Percentiles rank a stretch among this genome's conserved stretches.
These are phyloP conservation scores for Parascedosporium putredinis DNA, from an alignment of 2,329 filamentous ascomycete genomes.

Conservation along the genomic window DNA sequence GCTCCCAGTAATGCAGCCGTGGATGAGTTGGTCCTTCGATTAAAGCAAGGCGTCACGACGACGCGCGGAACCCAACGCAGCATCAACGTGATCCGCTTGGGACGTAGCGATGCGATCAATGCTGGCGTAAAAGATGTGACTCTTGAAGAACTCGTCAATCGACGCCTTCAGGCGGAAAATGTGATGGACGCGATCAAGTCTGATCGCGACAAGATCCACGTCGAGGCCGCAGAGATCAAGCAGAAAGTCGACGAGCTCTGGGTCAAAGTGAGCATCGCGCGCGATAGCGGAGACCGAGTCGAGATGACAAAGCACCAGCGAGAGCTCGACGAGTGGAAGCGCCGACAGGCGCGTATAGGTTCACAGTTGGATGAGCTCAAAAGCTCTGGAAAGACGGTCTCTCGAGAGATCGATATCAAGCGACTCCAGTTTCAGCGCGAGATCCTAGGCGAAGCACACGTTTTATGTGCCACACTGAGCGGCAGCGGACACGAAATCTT, in stretches of 20 bases:
- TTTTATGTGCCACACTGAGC: conserved; percentile 90
- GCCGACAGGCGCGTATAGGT: conserved; percentile 62
- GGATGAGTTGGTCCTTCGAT: conserved; percentile 85
- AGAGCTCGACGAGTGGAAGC: conserved; percentile 68
- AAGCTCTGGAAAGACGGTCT: conserved; percentile 71
- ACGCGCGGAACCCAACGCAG: conserved; percentile 60
- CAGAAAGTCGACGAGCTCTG: conserved; percentile 61
- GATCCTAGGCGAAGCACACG: conserved; percentile 80
- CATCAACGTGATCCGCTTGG: conserved; percentile 80
- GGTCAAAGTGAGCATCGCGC: conserved; percentile 59
- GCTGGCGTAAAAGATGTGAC: conserved; percentile 81
- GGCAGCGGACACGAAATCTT: conserved; percentile 98
- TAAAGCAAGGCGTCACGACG: conserved; percentile 80
- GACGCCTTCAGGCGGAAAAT: conserved; percentile 52
- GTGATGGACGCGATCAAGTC: conserved; percentile 46
- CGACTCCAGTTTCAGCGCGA: conserved; percentile 79
- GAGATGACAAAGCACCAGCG: conserved; percentile 51
- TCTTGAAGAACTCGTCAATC: conserved; percentile 80
- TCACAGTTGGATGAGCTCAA: conserved; percentile 78
- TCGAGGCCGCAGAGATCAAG: conserved; percentile 63
- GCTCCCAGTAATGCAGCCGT: conserved; percentile 98
- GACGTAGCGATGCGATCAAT: conserved; percentile 88
- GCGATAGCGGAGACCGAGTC: conserved; percentile 39
- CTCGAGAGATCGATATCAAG: conserved; percentile 77
- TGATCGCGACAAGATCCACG: conserved; percentile 48